Conservation (phyloP, 257 asterid species). For the Euphrasia confusa region DNA sequence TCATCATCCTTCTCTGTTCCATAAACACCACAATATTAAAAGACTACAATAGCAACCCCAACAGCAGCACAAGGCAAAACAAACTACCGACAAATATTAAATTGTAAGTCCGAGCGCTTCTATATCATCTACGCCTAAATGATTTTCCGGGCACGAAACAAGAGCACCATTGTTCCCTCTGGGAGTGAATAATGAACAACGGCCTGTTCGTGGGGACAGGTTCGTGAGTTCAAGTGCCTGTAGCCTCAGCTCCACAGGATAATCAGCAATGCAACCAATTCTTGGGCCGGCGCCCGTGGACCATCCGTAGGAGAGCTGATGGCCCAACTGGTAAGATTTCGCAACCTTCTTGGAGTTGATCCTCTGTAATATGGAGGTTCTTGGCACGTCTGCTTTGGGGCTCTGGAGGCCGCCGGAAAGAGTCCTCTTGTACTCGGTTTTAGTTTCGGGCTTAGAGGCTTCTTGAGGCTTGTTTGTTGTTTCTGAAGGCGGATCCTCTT, state of each 20-base stretch:
- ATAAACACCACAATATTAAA: neutral
- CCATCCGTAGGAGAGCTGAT: constrained; percentile 70
- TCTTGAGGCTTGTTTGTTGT: constrained; percentile 19
- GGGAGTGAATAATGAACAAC: constrained; percentile 33
- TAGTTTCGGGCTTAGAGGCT: constrained; percentile 30
- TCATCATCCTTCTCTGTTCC: too few species aligned
- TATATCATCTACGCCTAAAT: constrained; percentile 22
- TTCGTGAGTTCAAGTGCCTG: constrained; percentile 84
- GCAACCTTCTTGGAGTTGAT: constrained; percentile 73
- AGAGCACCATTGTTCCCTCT: constrained; percentile 22
- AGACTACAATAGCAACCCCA: neutral
- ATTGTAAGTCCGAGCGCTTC: constrained; percentile 7
- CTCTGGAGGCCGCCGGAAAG: constrained; percentile 88
- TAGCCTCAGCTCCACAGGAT: constrained; percentile 69
- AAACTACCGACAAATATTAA: neutral
- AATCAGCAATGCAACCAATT: constrained; percentile 86
- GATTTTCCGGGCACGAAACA: constrained; percentile 31
- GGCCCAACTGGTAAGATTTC: constrained; percentile 70
- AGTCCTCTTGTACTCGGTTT: constrained; percentile 51
- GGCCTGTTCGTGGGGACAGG: constrained; percentile 61
- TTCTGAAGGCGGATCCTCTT: constrained; percentile 27
- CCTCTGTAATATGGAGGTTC: constrained; percentile 56
- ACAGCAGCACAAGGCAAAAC: neutral
- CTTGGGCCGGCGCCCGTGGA: constrained; percentile 92
- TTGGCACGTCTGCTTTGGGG: constrained; percentile 73